Base-by-base conservation (phyloP, 768 basidiomycete species). In the Boletus sp. region DNA sequence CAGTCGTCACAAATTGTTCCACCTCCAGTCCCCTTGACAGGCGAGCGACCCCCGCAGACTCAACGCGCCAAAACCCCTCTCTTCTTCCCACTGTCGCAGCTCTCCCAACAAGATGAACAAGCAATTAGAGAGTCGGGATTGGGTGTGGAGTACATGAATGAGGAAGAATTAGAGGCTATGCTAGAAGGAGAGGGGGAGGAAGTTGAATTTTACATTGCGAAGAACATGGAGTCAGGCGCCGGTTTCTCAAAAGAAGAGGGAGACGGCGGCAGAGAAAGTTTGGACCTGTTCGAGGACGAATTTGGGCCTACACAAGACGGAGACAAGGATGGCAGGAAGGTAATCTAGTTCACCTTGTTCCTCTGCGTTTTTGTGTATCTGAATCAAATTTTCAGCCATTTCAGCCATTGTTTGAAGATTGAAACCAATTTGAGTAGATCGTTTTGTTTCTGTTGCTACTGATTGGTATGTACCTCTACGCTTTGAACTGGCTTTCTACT, bases 91-190 rank as follows among this genome's bases (percentile, higher is more conserved):
- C 77, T 54, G 75, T 83, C 85, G n/a, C 86, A 86, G 65, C 76
- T 87, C 37, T 86, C 88, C 4, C 76, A 75, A 30, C 78, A 76
- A 32, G 80, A 83, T 37, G 75, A 78, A 61, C 80, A 78, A 50
- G 75, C 77, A 6, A 75, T 90, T 45, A 77, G 77, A 37, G 78
- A 76, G 29, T 83, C 85, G 1, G 89, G 89, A 5, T 72, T 92
- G 30, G 87, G 85, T 3, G 75, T 86, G 24, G 87, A 89, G 63
- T 66, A 78, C 57, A 89, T 91, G 88, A 75, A 78, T 56, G 77
- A 71, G 6, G 78, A 83, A 24, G 87, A 90, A 66, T 70, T 90
- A 36, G 77, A 74, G 20, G 83, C 79, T 28, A 68, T 74, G 68
- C 47, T 74, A 36, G 73, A 73, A 29, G 73, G 71, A 41, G 70